Conservation (phyloP, 768 basidiomycete species). For the Cystoderma amianthinum region DNA sequence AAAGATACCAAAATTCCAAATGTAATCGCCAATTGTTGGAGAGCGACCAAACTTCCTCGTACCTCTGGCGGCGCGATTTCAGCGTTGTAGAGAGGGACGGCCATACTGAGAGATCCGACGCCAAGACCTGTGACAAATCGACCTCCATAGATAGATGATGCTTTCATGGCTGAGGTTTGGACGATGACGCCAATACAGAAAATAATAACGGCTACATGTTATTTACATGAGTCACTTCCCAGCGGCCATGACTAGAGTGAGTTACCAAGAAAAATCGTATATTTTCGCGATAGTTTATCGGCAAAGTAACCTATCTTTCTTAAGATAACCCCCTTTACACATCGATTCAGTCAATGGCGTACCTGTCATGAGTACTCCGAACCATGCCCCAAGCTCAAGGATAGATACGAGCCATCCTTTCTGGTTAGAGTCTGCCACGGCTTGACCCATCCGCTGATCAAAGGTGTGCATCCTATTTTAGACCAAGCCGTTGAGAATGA, state of each 20-base stretch:
- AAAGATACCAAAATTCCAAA: slow-evolving; percentile 69
- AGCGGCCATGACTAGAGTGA: background rate
- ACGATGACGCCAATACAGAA: slow-evolving; percentile 73
- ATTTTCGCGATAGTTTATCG: slow-evolving; percentile 69
- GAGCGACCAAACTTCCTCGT: slow-evolving; percentile 71
- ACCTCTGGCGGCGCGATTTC: slow-evolving; percentile 76
- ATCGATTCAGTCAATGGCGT: too few relatives aligned
- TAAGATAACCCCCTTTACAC: too few relatives aligned
- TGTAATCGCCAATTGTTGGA: slow-evolving; percentile 79
- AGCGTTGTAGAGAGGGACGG: slow-evolving; percentile 74
- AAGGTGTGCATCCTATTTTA: slow-evolving; percentile 41
- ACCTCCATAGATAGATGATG: slow-evolving; percentile 64
- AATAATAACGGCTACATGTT: slow-evolving; percentile 39
- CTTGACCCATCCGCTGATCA: slow-evolving; percentile 46
- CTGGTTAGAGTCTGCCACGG: slow-evolving; percentile 39
- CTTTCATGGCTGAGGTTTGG: slow-evolving; percentile 50
- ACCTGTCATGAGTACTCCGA: slow-evolving; percentile 68
- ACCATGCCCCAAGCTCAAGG: slow-evolving; percentile 71
- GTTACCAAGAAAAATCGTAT: slow-evolving; percentile 56
- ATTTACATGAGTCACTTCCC: slow-evolving; percentile 3
- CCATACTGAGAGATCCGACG: slow-evolving; percentile 77
- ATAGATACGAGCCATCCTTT: slow-evolving; percentile 74
- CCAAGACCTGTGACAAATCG: slow-evolving; percentile 78
- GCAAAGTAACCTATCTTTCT: slow-evolving; percentile 50
- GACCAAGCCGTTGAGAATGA: background rate